A percentile compares a stretch with the other conserved stretches of the same genome.
These are phyloP conservation scores for Evernia prunastri DNA, from an alignment of 495 filamentous ascomycete genomes.

Conservation along the genomic window DNA sequence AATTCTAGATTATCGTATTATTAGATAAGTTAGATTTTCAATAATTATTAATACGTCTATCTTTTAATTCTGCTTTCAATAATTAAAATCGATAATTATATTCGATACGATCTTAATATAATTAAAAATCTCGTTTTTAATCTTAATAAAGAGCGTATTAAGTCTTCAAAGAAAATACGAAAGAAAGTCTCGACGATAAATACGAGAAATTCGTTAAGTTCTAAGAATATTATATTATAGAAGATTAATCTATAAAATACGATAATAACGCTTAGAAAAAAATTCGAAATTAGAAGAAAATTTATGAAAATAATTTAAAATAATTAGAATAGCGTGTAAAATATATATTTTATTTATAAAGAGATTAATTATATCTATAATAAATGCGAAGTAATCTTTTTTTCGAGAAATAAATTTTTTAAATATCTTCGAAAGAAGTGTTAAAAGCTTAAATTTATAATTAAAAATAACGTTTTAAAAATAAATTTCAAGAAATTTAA, in stretches of 20 bases:
- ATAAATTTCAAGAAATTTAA: too few species aligned
- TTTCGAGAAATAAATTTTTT: not conserved
- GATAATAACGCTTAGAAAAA: too few species aligned
- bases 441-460: too few species aligned
- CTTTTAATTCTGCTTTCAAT: too few species aligned
- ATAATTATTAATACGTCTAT: too few species aligned
- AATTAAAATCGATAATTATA: too few species aligned
- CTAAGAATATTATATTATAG: not conserved
- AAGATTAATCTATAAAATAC: not conserved
- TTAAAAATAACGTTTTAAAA: too few species aligned
- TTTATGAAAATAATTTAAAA: too few species aligned
- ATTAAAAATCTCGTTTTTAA: not conserved
- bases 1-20: not conserved
- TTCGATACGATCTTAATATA: not conserved
- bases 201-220: not conserved
- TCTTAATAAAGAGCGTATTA: not conserved
- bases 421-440: not conserved
- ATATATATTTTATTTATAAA: not conserved
- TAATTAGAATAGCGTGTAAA: too few species aligned
- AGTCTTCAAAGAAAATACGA: not conserved
- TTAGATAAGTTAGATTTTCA: too few species aligned
- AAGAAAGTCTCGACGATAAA: not conserved
- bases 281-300: too few species aligned
- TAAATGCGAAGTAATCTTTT: not conserved
- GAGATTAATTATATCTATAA: not conserved